Conservation (phyloP, 768 basidiomycete species). For the Mycena sanguinolenta region DNA sequence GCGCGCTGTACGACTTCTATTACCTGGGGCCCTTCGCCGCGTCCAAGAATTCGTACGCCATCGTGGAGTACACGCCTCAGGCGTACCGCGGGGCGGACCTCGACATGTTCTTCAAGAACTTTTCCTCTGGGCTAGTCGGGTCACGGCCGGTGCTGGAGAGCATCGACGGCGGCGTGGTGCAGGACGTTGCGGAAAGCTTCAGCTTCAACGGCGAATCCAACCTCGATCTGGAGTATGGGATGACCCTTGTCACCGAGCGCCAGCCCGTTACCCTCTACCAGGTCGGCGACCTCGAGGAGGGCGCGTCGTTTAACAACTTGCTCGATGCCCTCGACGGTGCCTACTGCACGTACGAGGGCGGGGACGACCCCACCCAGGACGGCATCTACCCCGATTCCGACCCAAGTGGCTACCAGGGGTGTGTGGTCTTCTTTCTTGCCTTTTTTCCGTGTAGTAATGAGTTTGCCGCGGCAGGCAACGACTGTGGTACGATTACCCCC, state of each 20-base stretch:
- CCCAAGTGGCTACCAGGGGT: conserved; percentile 50
- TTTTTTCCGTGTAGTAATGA: background rate
- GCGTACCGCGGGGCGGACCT: conserved; percentile 60
- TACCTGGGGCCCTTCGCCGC: conserved; percentile 45
- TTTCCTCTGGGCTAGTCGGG: conserved; percentile 49
- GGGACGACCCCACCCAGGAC: conserved; percentile 55
- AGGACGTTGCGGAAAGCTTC: conserved; percentile 57
- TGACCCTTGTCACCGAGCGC: conserved; percentile 58
- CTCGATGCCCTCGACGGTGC: conserved; percentile 61
- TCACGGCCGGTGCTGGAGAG: conserved; percentile 45
- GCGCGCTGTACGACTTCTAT: conserved; percentile 52
- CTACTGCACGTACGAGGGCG: conserved; percentile 60
- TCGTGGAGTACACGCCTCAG: conserved; percentile 68
- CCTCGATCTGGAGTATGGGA: conserved; percentile 69
- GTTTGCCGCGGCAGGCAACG: conserved; percentile 20
- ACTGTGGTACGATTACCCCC: conserved; percentile 58
- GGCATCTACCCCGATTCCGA: conserved; percentile 49
- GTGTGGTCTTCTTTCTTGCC: background rate
- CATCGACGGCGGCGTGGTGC: conserved; percentile 64
- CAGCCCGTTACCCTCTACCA: conserved; percentile 60
- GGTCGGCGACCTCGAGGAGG: conserved; percentile 58
- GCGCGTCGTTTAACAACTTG: conserved; percentile 63
- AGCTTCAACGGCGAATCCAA: conserved; percentile 67
- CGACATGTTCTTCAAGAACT: conserved; percentile 56
- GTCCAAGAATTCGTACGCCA: conserved; percentile 52